These are phyloP conservation scores for Salix caprea DNA, from an alignment of 345 rosid species.

Conservation along the genomic window DNA sequence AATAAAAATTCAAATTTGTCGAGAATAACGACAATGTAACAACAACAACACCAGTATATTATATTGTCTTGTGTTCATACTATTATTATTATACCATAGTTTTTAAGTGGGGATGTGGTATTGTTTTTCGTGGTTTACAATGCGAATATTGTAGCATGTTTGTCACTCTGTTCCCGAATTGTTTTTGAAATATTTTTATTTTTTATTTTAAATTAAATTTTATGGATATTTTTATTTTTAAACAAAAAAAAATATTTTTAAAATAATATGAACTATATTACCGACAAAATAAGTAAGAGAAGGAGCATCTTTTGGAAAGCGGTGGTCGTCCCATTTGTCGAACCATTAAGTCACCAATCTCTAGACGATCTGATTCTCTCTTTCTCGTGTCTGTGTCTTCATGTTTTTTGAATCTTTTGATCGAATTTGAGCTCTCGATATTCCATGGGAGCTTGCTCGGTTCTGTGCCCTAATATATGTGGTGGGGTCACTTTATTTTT, in stretches of 20 bases:
- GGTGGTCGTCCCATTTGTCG: slow-evolving; percentile 75
- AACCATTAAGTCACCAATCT: slow-evolving; percentile 56
- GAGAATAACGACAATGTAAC: slow-evolving; percentile 7
- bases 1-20: no score
- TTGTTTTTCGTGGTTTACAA: slow-evolving; percentile 35
- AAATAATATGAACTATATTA: no score
- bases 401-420: slow-evolving; percentile 49
- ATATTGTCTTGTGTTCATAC: slow-evolving; percentile 39
- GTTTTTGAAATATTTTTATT: no score
- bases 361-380: slow-evolving; percentile 73
- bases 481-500: slow-evolving; percentile 29
- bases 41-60: background rate
- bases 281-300: background rate
- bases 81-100: slow-evolving; percentile 7
- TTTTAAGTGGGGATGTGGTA: background rate
- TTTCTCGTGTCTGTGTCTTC: slow-evolving; percentile 6
- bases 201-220: no score
- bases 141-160: slow-evolving; percentile 13
- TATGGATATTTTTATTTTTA: no score
- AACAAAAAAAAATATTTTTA: no score
- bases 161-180: no score
- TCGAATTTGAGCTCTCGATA: slow-evolving; percentile 31
- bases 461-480: slow-evolving; percentile 19
- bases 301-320: slow-evolving; percentile 82
- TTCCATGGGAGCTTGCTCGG: slow-evolving; percentile 30